A percentile compares a stretch with the other conserved stretches of the same genome.
These are phyloP conservation scores for Austropuccinia psidii DNA, from an alignment of 1,284 basidiomycete genomes.

Conservation along the genomic window DNA sequence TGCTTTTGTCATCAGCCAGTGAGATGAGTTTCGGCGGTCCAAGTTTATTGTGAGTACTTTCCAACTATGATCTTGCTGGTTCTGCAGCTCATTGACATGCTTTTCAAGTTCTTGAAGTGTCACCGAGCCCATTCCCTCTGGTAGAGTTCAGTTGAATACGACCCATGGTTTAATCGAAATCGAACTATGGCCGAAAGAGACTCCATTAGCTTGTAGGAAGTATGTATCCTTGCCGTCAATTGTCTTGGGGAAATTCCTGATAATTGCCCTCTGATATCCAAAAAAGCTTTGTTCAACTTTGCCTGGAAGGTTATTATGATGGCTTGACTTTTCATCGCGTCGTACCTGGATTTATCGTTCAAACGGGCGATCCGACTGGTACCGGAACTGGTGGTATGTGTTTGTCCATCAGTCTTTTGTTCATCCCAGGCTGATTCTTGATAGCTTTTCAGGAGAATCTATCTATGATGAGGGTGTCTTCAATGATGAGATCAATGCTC, in stretches of 20 bases:
- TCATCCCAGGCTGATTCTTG: neutral
- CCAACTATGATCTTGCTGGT: too few species aligned
- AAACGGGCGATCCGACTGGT: conserved; percentile 89
- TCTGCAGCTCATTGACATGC: too few species aligned
- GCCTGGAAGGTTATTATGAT: conserved; percentile 66
- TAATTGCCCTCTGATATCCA: conserved; percentile 18
- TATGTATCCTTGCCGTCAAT: conserved; percentile 62
- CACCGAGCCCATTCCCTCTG: conserved; percentile 34
- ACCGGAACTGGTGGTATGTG: conserved; percentile 70
- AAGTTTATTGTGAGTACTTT: too few species aligned
- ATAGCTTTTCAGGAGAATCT: conserved; percentile 37
- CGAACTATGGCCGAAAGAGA: conserved; percentile 56
- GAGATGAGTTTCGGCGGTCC: too few species aligned
- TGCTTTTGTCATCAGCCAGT: too few species aligned
- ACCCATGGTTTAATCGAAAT: conserved; percentile 28
- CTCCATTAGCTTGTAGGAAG: conserved; percentile 86
- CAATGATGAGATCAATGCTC: conserved; percentile 85
- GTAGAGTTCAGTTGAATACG: conserved; percentile 17
- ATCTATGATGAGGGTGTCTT: conserved; percentile 49
- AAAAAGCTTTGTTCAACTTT: conserved; percentile 41
- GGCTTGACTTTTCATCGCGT: conserved; percentile 85
- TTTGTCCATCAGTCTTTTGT: conserved; percentile 44
- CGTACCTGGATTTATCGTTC: conserved; percentile 79
- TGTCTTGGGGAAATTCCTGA: neutral
- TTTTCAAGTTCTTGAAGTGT: conserved; percentile 9